Base-by-base conservation (phyloP, 1,284 basidiomycete genomes). In the Chalciporus sp. region DNA sequence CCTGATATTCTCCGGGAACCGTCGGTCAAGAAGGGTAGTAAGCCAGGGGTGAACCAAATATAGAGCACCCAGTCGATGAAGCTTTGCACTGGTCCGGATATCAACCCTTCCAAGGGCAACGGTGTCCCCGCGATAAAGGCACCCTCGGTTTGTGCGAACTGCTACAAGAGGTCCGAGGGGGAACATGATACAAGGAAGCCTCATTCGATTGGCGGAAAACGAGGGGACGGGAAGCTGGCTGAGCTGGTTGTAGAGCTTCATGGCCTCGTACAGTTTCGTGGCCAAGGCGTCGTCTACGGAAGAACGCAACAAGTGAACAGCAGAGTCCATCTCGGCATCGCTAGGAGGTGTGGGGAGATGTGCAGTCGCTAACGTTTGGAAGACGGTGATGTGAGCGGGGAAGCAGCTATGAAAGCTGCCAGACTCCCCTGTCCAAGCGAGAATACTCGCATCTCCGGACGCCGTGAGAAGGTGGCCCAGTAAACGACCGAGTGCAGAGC, bases 151-250 rank as follows among this genome's bases (percentile, higher is more conserved):
- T 5, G 16, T n/a, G 9, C 14, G 20, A 41, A 3, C 33, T 19
- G 5, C 11, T 14, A 26, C 20, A 35, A 43, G 8, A 2, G 20
- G 42, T 5, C 48, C 53, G 4, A 55, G 53, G 26, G 44, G 31
- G 37, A 51, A 53, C 1, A 12, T 20, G n/a, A 53, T 37, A 9
- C 52, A 47, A 3, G 50, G 44, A 19, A 52, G 51, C 16, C 42
- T 37, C 28, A 52, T 16, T 2, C 44, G 28, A 16, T 40, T 16
- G 12, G 16, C 39, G 12, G 23, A 9, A 9, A 46, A 42, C 4
- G 9, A 42, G 1, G 51, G 42, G 1, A 46, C 29, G 14, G 39
- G 39, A 7, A 54, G 49, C 4, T 45, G 39, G 10, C 17, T 12
- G 2, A 54, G 37, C n/a, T 7, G 28, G 16, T 42, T 29, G 14